phyloP scores from a whole-genome alignment of 805 yeast species.

The Candida adriatica region DNA sequence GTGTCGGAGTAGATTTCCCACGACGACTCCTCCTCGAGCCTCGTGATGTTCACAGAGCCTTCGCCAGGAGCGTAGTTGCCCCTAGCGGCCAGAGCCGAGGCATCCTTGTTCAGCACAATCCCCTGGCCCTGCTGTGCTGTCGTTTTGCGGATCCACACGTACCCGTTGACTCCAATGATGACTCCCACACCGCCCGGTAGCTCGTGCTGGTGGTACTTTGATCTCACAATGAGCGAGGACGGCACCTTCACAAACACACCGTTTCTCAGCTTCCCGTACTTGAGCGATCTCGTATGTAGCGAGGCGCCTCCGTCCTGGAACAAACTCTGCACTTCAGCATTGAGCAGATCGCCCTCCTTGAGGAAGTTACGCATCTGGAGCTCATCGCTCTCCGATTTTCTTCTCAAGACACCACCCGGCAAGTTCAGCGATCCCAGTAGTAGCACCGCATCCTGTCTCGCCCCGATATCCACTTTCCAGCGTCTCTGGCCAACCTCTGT shows the following conservation, averaged over 20 bases:
- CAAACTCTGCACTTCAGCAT: conserved; percentile 91
- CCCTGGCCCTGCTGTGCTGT: conserved; percentile 22
- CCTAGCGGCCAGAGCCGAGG: conserved; percentile 23
- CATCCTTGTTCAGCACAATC: conserved; percentile 26
- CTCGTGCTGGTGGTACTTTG: conserved; percentile 80
- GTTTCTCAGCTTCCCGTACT: conserved; percentile 91
- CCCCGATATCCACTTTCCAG: conserved; percentile 97
- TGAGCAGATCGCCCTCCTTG: conserved; percentile 92
- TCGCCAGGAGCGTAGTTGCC: conserved; percentile 45
- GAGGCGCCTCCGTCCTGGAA: conserved; percentile 90
- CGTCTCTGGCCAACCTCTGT: conserved; percentile 90
- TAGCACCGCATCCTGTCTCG: conserved; percentile 85
- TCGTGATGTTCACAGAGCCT: conserved; percentile 65
- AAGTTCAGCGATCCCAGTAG: conserved; percentile 93
- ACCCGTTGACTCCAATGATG: conserved; percentile 93
- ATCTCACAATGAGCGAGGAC: conserved; percentile 70
- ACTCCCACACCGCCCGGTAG: conserved; percentile 93
- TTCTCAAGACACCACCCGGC: conserved; percentile 93
- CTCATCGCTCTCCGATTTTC: conserved; percentile 94
- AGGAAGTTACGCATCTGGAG: conserved; percentile 89
- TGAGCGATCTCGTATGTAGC: conserved; percentile 88
- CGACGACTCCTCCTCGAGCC: conserved; percentile 87
- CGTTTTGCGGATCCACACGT: conserved; percentile 82
- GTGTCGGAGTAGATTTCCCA: conserved; percentile 93
- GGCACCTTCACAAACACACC: conserved; percentile 83